Percentiles rank a stretch among this genome's conserved stretches.
Evolutionary conservation across 352 stramenopile species (phyloP).

Genomic region (Discostella stelligera): DNA sequence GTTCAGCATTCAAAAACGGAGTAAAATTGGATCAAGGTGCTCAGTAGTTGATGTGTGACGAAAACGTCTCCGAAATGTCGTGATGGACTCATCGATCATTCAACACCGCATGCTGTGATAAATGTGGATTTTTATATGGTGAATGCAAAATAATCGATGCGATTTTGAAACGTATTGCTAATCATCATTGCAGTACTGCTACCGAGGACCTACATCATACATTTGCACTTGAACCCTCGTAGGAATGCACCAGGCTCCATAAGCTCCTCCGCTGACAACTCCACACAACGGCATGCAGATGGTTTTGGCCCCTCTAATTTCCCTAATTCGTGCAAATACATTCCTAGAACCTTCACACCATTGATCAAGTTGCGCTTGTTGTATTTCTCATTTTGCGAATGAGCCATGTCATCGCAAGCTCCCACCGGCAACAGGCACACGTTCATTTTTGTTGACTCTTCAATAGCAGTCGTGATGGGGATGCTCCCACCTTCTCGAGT

Average conservation of each 20-base stretch:
- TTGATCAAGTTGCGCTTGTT: conserved; percentile 63
- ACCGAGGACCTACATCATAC: conserved; percentile 60
- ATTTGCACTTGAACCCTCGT: conserved; percentile 80
- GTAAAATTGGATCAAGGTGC: background rate
- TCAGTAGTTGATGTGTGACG: background rate
- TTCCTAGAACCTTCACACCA: conserved; percentile 62
- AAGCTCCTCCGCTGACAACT: conserved; percentile 75
- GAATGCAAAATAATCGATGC: too few relatives aligned
- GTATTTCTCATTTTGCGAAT: conserved; percentile 84
- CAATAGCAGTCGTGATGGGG: conserved; percentile 74
- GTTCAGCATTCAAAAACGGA: conserved; percentile 26
- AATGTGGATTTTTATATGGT: background rate
- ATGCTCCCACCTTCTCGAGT: conserved; percentile 80
- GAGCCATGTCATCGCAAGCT: conserved; percentile 80
- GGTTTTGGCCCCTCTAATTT: conserved; percentile 76
- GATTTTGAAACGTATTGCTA: background rate
- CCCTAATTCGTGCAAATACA: conserved; percentile 77
- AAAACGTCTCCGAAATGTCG: too few relatives aligned
- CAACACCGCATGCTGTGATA: background rate
- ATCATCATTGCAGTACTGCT: background rate
- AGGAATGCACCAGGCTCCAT: conserved; percentile 75
- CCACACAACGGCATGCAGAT: conserved; percentile 61
- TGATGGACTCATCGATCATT: background rate
- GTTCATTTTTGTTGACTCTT: conserved; percentile 80
- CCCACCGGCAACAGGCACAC: conserved; percentile 78